A percentile compares a stretch with the other conserved stretches of the same genome.
Evolutionary conservation across 148 eudicot species (phyloP).

Genomic region (Nyssa sinensis): DNA sequence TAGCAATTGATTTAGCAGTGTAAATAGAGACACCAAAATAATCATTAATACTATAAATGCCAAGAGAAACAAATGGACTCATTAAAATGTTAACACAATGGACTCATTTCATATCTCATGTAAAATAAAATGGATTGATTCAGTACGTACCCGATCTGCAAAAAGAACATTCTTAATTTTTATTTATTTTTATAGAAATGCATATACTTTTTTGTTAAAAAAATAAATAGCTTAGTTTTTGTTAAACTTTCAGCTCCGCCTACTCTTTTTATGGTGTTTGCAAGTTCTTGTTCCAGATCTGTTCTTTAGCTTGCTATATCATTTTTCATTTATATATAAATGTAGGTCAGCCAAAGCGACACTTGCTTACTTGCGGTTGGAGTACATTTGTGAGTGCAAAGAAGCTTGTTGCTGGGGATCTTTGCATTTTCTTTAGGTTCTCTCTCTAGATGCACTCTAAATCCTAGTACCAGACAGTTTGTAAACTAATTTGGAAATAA

Average conservation of each 20-base stretch:
- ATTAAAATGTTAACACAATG: neutral
- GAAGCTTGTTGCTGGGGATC: slow-evolving; percentile 25
- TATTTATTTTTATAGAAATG: too few relatives aligned
- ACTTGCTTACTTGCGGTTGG: slow-evolving; percentile 27
- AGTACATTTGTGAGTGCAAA: slow-evolving; percentile 16
- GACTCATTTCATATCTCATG: neutral
- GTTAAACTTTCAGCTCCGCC: neutral
- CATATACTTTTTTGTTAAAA: too few relatives aligned
- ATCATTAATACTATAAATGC: neutral
- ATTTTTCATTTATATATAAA: neutral
- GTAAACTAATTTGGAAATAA: neutral
- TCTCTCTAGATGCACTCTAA: neutral
- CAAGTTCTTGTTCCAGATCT: neutral
- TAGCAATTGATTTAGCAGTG: neutral
- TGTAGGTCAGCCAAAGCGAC: slow-evolving; percentile 27
- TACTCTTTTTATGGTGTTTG: neutral
- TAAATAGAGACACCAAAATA: neutral
- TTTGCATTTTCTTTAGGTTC: slow-evolving; percentile 24
- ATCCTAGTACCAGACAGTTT: neutral
- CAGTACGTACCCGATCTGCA: neutral
- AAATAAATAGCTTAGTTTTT: neutral
- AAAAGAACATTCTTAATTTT: neutral
- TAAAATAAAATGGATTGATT: slow-evolving; percentile 3
- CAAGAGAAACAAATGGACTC: neutral
- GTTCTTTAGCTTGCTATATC: neutral